phyloP scores from a whole-genome alignment of 177 flowering plant species.

The Telopea speciosissima region DNA sequence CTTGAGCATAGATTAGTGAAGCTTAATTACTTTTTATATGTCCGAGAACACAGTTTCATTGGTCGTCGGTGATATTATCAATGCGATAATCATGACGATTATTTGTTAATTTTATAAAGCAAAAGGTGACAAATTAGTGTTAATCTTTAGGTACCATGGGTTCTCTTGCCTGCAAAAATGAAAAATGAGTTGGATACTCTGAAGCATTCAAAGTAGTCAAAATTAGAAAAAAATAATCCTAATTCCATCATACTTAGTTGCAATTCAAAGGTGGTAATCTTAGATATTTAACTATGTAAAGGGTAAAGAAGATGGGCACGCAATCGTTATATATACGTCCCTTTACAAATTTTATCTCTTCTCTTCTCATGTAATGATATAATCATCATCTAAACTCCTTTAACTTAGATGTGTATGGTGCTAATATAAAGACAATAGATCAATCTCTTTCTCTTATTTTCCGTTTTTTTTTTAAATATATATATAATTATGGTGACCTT shows the following conservation, averaged over 20 bases:
- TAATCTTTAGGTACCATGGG: conserved; percentile 12
- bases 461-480: too few relatives aligned
- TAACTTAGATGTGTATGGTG: too few relatives aligned
- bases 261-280: conserved; percentile 10
- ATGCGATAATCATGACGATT: conserved; percentile 38
- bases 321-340: too few relatives aligned
- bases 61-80: conserved; percentile 27
- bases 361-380: too few relatives aligned
- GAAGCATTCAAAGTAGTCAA: conserved; percentile 23
- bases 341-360: too few relatives aligned
- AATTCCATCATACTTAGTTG: conserved; percentile 7
- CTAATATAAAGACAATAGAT: too few relatives aligned
- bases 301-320: not conserved
- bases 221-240: conserved; percentile 17
- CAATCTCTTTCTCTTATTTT: too few relatives aligned
- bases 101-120: conserved; percentile 15
- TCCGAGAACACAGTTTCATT: conserved; percentile 30
- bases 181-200: conserved; percentile 12
- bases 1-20: conserved; percentile 22
- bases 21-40: conserved; percentile 19
- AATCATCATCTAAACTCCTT: too few relatives aligned
- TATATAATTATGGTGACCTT: too few relatives aligned
- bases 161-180: conserved; percentile 29
- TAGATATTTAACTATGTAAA: too few relatives aligned
- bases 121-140: conserved; percentile 34